A percentile compares a stretch with the other conserved stretches of the same genome.
Evolutionary conservation across 495 filamentous ascomycete species (phyloP).

Genomic region (Hypoxylon trugodes): DNA sequence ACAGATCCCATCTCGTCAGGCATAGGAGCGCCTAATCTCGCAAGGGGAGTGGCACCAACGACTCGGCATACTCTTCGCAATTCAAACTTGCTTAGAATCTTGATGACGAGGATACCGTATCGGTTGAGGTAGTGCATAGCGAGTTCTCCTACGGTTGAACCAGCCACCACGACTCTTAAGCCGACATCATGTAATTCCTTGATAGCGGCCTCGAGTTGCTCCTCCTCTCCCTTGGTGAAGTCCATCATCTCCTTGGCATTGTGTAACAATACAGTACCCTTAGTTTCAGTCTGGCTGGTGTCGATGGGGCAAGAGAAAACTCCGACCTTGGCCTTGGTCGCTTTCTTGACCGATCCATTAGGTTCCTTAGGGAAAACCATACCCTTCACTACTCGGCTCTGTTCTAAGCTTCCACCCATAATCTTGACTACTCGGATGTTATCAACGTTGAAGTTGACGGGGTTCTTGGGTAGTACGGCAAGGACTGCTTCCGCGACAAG

Average conservation of each 20-base stretch:
- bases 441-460: constrained; percentile 99
- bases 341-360: constrained; percentile 88
- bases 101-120: constrained; percentile 94
- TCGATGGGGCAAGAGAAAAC: constrained; percentile 98
- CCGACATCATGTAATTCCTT: constrained; percentile 97
- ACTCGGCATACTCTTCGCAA: constrained; percentile 92
- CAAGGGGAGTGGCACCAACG: constrained; percentile 93
- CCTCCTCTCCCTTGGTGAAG: constrained; percentile 97
- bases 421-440: constrained; percentile 99
- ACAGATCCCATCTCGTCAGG: constrained; percentile 98
- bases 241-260: constrained; percentile 98
- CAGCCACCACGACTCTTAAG: constrained; percentile 88
- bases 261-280: constrained; percentile 98
- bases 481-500: constrained; percentile 94
- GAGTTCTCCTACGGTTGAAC: constrained; percentile 90
- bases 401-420: constrained; percentile 94
- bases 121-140: constrained; percentile 98
- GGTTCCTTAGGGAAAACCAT: constrained; percentile 98
- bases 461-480: constrained; percentile 94
- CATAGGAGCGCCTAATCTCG: constrained; percentile 96
- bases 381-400: constrained; percentile 93
- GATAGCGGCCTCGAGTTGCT: constrained; percentile 85
- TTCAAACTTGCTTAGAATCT: constrained; percentile 98
- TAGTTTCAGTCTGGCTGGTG: constrained; percentile 96
- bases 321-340: constrained; percentile 90